Percentiles rank a stretch among this genome's conserved stretches.
Conservation (phyloP, 1,284 basidiomycete species). For the Bondarzewia mesenterica region DNA sequence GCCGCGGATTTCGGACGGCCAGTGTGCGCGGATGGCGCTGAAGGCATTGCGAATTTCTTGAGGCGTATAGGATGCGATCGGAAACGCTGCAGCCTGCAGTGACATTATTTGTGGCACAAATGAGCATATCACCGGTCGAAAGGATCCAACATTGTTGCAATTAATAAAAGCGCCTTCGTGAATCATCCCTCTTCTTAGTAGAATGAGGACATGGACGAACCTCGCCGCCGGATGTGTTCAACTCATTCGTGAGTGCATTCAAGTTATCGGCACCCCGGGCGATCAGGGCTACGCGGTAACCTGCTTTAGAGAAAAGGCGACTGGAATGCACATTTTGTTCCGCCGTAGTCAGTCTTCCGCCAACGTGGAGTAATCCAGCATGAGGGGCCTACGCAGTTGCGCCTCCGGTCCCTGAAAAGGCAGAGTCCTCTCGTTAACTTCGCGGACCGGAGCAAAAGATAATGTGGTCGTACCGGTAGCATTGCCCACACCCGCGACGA, state of each 20-base stretch:
- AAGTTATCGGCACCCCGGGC: slow-evolving; percentile 50
- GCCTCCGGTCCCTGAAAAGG: slow-evolving; percentile 51
- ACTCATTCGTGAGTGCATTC: slow-evolving; percentile 43
- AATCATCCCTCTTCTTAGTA: no score
- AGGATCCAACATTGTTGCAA: no score
- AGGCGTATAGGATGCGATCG: slow-evolving; percentile 47
- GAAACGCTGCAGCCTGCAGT: slow-evolving; percentile 51
- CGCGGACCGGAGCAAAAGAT: background rate
- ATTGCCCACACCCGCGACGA: slow-evolving; percentile 49
- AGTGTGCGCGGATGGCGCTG: slow-evolving; percentile 42
- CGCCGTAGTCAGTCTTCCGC: no score
- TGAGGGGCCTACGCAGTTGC: slow-evolving; percentile 49
- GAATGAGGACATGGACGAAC: no score
- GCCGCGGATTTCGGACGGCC: slow-evolving; percentile 47
- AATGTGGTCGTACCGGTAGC: slow-evolving; percentile 24
- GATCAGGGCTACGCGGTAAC: slow-evolving; percentile 63
- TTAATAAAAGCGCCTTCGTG: no score
- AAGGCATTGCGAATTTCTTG: slow-evolving; percentile 48
- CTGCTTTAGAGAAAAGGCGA: slow-evolving; percentile 53
- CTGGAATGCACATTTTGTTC: slow-evolving; percentile 24
- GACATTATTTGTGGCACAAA: no score
- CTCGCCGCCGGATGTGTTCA: slow-evolving; percentile 51
- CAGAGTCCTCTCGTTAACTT: no score
- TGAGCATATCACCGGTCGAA: no score
- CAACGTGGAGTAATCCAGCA: no score